phyloP scores from a whole-genome alignment of 2,329 filamentous ascomycete genomes.

The Blastomyces gilchristii region DNA sequence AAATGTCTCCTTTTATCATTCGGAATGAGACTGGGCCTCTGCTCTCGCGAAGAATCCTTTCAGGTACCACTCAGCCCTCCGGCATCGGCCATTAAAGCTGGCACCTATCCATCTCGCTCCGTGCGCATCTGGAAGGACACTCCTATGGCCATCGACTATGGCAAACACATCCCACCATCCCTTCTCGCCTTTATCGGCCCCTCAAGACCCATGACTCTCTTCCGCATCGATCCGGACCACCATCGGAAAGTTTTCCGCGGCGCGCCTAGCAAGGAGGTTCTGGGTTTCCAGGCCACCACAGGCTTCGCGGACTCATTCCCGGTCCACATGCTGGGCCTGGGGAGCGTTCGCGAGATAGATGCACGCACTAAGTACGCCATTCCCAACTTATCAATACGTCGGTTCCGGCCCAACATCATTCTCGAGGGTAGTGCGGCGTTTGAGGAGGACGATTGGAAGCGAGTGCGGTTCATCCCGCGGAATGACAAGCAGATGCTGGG shows the following conservation, averaged over 20 bases:
- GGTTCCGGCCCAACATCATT: conserved; percentile 51
- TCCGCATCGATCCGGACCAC: conserved; percentile 40
- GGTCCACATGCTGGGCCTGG: conserved; percentile 45
- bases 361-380: conserved; percentile 30
- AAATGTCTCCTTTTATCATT: conserved; percentile 17
- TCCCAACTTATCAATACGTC: conserved; percentile 40
- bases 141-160: conserved; percentile 35
- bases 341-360: conserved; percentile 45
- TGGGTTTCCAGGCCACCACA: conserved; percentile 45
- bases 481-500: neutral
- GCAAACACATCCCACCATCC: conserved; percentile 36
- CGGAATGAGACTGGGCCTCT: conserved; percentile 23
- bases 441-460: conserved; percentile 49
- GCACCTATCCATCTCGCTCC: conserved; percentile 36
- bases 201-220: conserved; percentile 43
- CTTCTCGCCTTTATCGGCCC: conserved; percentile 38
- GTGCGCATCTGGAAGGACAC: conserved; percentile 48
- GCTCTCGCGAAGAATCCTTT: conserved; percentile 36
- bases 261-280: conserved; percentile 41
- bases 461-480: conserved; percentile 34
- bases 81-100: conserved; percentile 18
- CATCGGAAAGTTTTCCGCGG: conserved; percentile 44
- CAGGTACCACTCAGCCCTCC: conserved; percentile 45
- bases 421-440: conserved; percentile 44
- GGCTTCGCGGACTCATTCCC: conserved; percentile 52